Evolutionary conservation across 2,329 filamentous ascomycete species (phyloP).

Genomic region (Diaporthe sp.): DNA sequence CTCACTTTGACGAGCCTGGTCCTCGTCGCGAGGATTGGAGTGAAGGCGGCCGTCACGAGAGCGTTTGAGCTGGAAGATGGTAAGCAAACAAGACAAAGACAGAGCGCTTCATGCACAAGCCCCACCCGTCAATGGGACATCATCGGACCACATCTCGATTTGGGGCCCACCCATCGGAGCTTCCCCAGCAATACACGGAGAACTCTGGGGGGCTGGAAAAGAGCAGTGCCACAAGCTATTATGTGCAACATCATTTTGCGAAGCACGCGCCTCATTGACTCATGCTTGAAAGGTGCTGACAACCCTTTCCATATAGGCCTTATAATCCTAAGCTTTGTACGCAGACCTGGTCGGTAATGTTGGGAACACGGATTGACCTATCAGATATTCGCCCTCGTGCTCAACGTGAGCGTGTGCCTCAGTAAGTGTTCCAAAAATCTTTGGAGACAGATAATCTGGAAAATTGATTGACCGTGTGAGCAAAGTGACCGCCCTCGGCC

Average conservation of each 20-base stretch:
- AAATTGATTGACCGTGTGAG: not conserved
- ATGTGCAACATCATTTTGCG: too few relatives aligned
- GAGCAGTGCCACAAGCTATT: not conserved
- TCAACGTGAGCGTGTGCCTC: slow-evolving; percentile 22
- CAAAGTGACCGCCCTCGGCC: slow-evolving; percentile 18
- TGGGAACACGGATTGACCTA: not conserved
- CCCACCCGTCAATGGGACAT: not conserved
- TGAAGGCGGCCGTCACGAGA: slow-evolving; percentile 22
- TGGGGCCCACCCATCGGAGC: too few relatives aligned
- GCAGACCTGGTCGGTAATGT: not conserved
- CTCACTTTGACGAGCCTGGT: slow-evolving; percentile 25
- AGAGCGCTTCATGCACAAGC: not conserved
- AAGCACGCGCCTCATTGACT: not conserved
- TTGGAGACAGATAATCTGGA: not conserved
- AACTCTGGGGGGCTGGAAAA: not conserved
- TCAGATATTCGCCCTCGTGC: slow-evolving; percentile 23
- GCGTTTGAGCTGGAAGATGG: slow-evolving; percentile 26
- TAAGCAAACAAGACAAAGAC: slow-evolving; percentile 1
- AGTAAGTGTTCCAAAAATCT: not conserved
- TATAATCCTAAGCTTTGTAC: slow-evolving; percentile 27
- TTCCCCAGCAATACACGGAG: not conserved
- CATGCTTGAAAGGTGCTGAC: not conserved
- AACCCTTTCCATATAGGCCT: not conserved
- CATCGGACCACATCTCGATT: not conserved
- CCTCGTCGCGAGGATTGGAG: slow-evolving; percentile 1